A percentile compares a stretch with the other conserved stretches of the same genome.
These are phyloP conservation scores for Xanthoconium separans DNA, from an alignment of 1,284 basidiomycete genomes.

Conservation along the genomic window DNA sequence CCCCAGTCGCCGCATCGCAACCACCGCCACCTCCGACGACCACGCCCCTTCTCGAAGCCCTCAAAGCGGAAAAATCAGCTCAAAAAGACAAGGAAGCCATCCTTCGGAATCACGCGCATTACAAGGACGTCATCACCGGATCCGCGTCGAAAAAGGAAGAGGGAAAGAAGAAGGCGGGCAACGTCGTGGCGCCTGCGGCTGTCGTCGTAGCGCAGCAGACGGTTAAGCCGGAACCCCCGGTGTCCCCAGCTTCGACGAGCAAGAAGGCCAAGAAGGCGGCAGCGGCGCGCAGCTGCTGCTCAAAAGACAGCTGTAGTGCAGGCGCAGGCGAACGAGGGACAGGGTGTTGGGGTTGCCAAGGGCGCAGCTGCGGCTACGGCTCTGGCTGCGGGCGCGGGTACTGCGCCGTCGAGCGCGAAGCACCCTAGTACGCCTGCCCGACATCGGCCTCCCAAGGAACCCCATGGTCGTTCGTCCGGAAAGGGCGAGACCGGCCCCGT, in stretches of 20 bases:
- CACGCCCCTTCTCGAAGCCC: constrained; percentile 85
- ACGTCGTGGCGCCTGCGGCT: not conserved
- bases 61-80: constrained; percentile 77
- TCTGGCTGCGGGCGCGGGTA: not conserved
- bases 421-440: constrained; percentile 4
- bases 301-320: constrained; percentile 10
- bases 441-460: constrained; percentile 15
- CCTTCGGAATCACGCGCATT: constrained; percentile 66
- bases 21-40: constrained; percentile 64
- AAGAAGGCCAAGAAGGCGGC: constrained; percentile 48
- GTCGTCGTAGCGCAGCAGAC: not conserved
- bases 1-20: constrained; percentile 58
- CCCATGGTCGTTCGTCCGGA: constrained; percentile 12
- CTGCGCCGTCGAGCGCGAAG: constrained; percentile 16
- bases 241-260: constrained; percentile 13
- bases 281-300: constrained; percentile 8
- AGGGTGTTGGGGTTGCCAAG: constrained; percentile 14
- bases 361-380: not conserved
- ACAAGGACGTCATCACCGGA: constrained; percentile 46
- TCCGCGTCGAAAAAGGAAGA: constrained; percentile 46
- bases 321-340: constrained; percentile 4
- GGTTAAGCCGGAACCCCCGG: constrained; percentile 14
- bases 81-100: constrained; percentile 71
- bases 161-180: constrained; percentile 45
- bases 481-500: constrained; percentile 9